Evolutionary conservation across 1,284 basidiomycete species (phyloP).

Genomic region (Cerioporus squamosus): DNA sequence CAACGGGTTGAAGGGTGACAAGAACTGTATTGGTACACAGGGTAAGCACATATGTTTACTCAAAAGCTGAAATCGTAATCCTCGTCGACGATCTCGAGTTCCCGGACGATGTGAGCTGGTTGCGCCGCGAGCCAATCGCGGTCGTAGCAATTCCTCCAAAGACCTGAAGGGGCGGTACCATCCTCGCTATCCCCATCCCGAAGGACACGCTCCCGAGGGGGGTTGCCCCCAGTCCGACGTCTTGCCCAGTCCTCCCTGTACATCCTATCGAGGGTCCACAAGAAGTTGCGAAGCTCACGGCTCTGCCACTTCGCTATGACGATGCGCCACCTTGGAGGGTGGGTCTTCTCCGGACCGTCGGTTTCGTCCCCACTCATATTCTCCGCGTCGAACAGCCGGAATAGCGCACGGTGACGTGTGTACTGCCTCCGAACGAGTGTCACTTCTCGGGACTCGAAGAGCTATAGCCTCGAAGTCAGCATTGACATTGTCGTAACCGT

Average conservation of each 20-base stretch:
- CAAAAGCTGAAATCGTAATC: slow-evolving; percentile 1
- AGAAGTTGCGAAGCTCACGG: background rate
- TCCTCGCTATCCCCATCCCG: background rate
- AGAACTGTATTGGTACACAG: too few relatives aligned
- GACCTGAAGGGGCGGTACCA: too few relatives aligned
- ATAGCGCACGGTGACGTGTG: background rate
- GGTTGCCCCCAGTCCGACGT: background rate
- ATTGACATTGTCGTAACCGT: too few relatives aligned
- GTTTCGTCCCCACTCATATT: slow-evolving; percentile 13
- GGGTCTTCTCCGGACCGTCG: background rate
- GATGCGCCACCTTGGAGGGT: slow-evolving; percentile 2
- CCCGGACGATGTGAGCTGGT: background rate
- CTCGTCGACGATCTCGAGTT: background rate
- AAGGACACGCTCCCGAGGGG: background rate
- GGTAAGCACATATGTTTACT: too few relatives aligned
- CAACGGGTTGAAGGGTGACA: too few relatives aligned
- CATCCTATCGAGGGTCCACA: slow-evolving; percentile 1
- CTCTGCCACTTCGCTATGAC: slow-evolving; percentile 3
- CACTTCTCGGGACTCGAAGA: too few relatives aligned
- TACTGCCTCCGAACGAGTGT: background rate
- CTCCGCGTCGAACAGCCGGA: background rate
- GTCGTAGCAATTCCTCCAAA: too few relatives aligned
- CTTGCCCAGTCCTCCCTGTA: slow-evolving; percentile 6
- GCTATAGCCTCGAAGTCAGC: too few relatives aligned
- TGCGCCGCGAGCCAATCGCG: background rate